These are phyloP conservation scores for Excoecaria cochinchinensis DNA, from an alignment of 345 rosid species.

Conservation along the genomic window DNA sequence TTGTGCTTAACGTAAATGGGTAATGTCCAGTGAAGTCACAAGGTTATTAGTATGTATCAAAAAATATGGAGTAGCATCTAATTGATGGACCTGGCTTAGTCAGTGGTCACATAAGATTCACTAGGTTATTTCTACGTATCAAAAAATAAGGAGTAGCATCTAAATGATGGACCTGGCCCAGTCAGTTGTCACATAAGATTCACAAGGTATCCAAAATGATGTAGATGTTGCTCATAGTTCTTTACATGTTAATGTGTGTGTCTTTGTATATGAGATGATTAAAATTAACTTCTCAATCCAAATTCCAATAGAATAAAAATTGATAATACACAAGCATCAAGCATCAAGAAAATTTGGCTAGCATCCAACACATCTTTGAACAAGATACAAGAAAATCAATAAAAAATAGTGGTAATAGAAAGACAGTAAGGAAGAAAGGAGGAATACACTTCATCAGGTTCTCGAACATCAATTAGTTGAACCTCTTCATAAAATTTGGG, in stretches of 20 bases:
- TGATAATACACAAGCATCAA: neutral
- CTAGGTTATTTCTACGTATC: too few relatives aligned
- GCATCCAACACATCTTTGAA: neutral
- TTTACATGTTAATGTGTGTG: neutral
- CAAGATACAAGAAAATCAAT: neutral
- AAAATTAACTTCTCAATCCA: neutral
- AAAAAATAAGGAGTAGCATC: neutral
- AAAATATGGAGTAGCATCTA: neutral
- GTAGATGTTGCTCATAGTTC: neutral
- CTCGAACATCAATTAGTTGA: conserved; percentile 90
- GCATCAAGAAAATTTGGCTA: neutral
- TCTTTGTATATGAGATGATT: neutral
- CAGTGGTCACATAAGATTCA: neutral
- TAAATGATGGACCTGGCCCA: neutral
- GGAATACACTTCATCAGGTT: conserved; percentile 86
- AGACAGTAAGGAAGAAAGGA: neutral
- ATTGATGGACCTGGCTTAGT: neutral
- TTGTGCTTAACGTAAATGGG: neutral
- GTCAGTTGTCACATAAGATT: neutral
- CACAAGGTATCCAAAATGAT: neutral
- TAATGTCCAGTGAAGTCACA: neutral
- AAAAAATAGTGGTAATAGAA: neutral
- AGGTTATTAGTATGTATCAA: neutral
- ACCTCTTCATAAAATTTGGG: conserved; percentile 68
- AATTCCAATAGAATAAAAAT: neutral